These are phyloP conservation scores for Raddia distichophylla DNA, from an alignment of 176 grass and related monocot genomes.

Conservation along the genomic window DNA sequence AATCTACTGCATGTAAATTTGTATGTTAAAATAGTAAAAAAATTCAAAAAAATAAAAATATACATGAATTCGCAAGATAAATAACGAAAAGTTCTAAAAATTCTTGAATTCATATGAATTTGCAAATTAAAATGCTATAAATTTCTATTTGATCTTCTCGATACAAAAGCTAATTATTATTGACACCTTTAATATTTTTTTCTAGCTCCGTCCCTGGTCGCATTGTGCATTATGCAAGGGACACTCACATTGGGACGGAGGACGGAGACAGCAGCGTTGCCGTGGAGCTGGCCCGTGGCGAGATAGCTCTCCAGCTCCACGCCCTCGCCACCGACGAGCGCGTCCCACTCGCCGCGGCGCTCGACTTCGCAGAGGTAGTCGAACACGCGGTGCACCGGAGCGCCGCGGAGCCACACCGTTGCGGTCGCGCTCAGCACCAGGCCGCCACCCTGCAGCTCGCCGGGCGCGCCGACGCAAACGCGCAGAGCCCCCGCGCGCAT, in stretches of 20 bases:
- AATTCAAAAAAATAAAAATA: too few species aligned
- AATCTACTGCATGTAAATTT: too few species aligned
- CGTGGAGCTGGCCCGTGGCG: slow-evolving; percentile 38
- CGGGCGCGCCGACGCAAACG: neutral
- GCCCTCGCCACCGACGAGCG: neutral
- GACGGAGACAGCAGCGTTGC: slow-evolving; percentile 55
- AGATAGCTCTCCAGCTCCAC: slow-evolving; percentile 47
- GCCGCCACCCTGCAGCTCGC: neutral
- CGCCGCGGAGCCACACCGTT: slow-evolving; percentile 41
- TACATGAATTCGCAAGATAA: too few species aligned
- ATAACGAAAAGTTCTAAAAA: too few species aligned
- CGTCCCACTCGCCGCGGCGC: slow-evolving; percentile 35
- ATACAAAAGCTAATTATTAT: too few species aligned
- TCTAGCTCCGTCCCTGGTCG: too few species aligned
- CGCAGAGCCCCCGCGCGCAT: slow-evolving; percentile 32
- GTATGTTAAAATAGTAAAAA: too few species aligned
- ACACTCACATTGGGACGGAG: slow-evolving; percentile 51
- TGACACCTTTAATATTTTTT: too few species aligned
- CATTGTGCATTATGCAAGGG: too few species aligned
- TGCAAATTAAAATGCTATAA: too few species aligned
- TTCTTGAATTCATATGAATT: too few species aligned
- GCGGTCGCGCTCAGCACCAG: slow-evolving; percentile 39
- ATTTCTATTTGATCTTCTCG: too few species aligned
- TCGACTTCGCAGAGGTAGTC: slow-evolving; percentile 48
- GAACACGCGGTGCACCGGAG: slow-evolving; percentile 22